A percentile compares a stretch with the other conserved stretches of the same genome.
These are phyloP conservation scores for Chenopodium quinoa DNA, from an alignment of 148 eudicot genomes.

Conservation along the genomic window DNA sequence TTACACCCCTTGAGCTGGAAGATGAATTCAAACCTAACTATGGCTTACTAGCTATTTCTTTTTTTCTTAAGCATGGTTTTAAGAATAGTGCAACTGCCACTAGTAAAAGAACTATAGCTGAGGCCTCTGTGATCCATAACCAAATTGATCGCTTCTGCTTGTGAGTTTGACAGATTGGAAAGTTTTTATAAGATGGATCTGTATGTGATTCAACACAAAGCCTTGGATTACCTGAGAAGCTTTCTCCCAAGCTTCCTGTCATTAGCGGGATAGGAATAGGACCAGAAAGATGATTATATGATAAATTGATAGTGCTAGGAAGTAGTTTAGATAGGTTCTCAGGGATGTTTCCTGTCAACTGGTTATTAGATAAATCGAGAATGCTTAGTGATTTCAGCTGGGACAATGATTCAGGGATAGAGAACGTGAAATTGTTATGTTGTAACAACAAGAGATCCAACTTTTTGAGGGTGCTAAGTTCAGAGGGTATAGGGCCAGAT, in stretches of 20 bases:
- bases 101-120: slow-evolving; percentile 38
- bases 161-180: slow-evolving; percentile 43
- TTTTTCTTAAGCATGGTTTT: slow-evolving; percentile 9
- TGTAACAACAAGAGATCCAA: slow-evolving; percentile 58
- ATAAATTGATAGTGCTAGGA: slow-evolving; percentile 69
- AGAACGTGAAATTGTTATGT: slow-evolving; percentile 60
- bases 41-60: background rate
- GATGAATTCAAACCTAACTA: background rate
- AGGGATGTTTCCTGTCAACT: slow-evolving; percentile 61
- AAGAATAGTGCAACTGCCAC: slow-evolving; percentile 44
- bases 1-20: background rate
- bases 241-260: slow-evolving; percentile 55
- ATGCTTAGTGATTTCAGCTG: slow-evolving; percentile 53
- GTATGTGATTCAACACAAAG: slow-evolving; percentile 47
- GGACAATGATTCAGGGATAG: slow-evolving; percentile 68
- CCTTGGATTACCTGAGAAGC: slow-evolving; percentile 63
- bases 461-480: slow-evolving; percentile 52
- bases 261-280: slow-evolving; percentile 58
- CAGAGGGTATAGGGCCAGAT: slow-evolving; percentile 67
- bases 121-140: slow-evolving; percentile 46
- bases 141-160: slow-evolving; percentile 40
- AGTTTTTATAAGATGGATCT: slow-evolving; percentile 41
- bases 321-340: slow-evolving; percentile 47
- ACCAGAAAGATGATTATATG: slow-evolving; percentile 66
- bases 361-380: slow-evolving; percentile 72